Base-by-base conservation (phyloP, 768 basidiomycete genomes). In the Cystobasidium tubakii region DNA sequence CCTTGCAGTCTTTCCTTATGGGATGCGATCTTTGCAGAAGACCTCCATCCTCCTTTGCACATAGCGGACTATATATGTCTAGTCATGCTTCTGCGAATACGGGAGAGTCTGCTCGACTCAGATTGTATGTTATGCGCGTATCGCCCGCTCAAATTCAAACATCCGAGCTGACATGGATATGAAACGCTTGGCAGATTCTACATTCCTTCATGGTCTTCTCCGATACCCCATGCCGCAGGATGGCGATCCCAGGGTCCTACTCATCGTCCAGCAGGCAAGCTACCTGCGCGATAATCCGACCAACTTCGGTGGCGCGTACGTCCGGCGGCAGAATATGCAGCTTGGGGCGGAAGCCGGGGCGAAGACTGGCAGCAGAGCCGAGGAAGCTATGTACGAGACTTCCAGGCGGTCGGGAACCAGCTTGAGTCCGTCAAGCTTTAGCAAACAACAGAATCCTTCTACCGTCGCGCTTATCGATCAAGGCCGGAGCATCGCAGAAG, bases 1-100 rank as follows among this genome's bases (percentile, higher is more conserved):
- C 50, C 13, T 17, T 10, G 55, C 55, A 71, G 69, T 19, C 87
- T 99, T 87, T 84, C 86, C 36, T 80, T 99, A n/a, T 98, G 96
- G 96, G 96, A 99, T 81, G 92, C 89, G 0, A 80, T 98, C 10
- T 95, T 99, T 80, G 91, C 95, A 0, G 88, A 87, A 74, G 91
- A 92, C 82, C 9, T 34, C 34, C 53, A 55, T 86, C 90, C 6
- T 23, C 84, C 88, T 0, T 83, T 95, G 33, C 87, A 88, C 64
- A 82, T 96, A 43, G 87, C 89, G 0, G 87, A 88, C 66, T 94
- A 90, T 89, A 83, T 95, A 64, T 93, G 91, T 79, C 88, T 97
- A 23, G 90, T 92, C 0, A 94, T 98, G 93, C 86, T 99, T 21
- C 86, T 98, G 70, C 88, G 96, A 66, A 91, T 97, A 78, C 88